Evolutionary conservation across 768 basidiomycete species (phyloP).

Genomic region (Psilocybe sp.): DNA sequence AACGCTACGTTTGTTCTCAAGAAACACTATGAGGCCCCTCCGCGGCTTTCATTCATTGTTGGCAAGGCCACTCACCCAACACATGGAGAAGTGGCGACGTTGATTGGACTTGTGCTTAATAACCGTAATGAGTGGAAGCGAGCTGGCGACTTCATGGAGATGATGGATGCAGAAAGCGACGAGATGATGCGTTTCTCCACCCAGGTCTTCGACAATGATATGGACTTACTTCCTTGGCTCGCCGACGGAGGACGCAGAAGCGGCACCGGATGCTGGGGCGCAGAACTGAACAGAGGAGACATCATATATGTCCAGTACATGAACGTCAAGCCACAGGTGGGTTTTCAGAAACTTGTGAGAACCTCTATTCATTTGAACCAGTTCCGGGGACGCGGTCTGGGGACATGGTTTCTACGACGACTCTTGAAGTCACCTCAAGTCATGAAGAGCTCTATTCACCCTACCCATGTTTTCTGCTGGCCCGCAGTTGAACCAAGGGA

Average conservation of each 20-base stretch:
- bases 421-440: neutral
- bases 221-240: neutral
- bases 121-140: neutral
- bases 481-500: neutral
- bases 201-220: constrained; percentile 24
- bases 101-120: neutral
- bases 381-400: constrained; percentile 2
- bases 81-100: constrained; percentile 1
- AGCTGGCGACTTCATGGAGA: constrained; percentile 12
- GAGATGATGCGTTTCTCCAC: constrained; percentile 29
- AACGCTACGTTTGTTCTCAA: neutral
- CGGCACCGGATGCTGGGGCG: constrained; percentile 9
- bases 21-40: neutral
- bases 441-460: too few species aligned
- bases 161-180: constrained; percentile 27
- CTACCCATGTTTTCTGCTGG: constrained; percentile 5
- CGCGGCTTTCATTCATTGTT: neutral
- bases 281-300: constrained; percentile 3
- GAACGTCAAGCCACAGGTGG: neutral
- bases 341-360: neutral
- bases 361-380: neutral
- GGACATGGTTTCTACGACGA: constrained; percentile 1
- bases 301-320: constrained; percentile 3
- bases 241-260: constrained; percentile 2
- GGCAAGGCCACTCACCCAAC: constrained; percentile 3